These are phyloP conservation scores for Eucalyptus viminalis DNA, from an alignment of 345 rosid species.

Conservation along the genomic window DNA sequence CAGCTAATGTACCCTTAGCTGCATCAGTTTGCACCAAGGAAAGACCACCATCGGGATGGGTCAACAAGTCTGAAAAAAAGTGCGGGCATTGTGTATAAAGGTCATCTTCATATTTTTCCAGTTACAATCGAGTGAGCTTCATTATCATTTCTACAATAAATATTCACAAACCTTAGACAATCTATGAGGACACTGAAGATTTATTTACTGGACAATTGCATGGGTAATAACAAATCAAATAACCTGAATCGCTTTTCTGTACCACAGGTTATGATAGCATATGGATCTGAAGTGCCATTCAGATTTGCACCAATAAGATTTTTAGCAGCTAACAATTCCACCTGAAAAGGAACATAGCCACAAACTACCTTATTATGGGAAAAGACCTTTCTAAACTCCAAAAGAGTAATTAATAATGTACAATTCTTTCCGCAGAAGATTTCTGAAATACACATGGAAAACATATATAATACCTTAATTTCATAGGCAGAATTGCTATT, in stretches of 20 bases:
- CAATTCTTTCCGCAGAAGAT: background rate
- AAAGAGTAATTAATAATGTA: background rate
- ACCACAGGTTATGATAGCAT: constrained; percentile 94
- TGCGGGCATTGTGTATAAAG: background rate
- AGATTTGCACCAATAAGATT: constrained; percentile 92
- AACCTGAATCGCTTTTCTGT: constrained; percentile 95
- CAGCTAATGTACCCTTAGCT: background rate
- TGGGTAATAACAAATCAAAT: background rate
- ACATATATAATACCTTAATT: constrained; percentile 32
- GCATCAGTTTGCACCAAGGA: background rate
- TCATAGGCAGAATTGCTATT: constrained; percentile 63
- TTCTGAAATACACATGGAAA: background rate
- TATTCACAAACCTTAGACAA: background rate
- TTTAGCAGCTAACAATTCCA: constrained; percentile 94
- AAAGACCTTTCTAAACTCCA: background rate
- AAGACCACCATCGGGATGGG: background rate
- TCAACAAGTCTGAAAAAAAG: background rate
- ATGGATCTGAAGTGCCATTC: constrained; percentile 98
- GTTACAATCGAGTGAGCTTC: background rate
- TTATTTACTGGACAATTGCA: background rate
- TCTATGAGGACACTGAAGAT: background rate
- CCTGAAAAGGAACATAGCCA: constrained; percentile 24
- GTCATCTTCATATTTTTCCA: background rate
- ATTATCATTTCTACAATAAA: background rate
- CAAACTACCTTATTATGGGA: background rate